Conservation (phyloP, 169 alveolate genomes). For the Cryptosporidium viatorum region DNA sequence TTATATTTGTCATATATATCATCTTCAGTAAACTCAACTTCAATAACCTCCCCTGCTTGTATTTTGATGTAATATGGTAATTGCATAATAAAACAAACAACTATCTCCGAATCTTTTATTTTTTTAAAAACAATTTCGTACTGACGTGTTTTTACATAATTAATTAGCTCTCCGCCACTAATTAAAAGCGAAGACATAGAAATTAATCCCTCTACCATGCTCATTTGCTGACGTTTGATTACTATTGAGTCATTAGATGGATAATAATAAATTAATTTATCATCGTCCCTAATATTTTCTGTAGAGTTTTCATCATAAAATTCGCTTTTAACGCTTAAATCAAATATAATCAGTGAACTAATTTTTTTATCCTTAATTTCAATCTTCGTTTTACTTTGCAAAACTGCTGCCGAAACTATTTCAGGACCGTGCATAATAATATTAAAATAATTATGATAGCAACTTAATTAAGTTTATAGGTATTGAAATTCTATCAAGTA, state of each 20-base stretch:
- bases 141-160: conserved; percentile 59
- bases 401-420: conserved; percentile 43
- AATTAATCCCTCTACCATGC: conserved; percentile 46
- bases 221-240: conserved; percentile 11
- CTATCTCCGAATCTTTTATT: conserved; percentile 29
- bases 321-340: conserved; percentile 19
- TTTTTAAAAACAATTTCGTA: conserved; percentile 48
- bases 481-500: not conserved
- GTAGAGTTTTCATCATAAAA: not conserved
- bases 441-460: not conserved
- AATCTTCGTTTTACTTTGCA: conserved; percentile 49
- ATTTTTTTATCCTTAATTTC: conserved; percentile 22
- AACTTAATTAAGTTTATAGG: too few relatives aligned
- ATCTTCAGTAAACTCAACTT: conserved; percentile 46
- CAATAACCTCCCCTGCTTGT: conserved; percentile 18
- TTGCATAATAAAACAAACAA: conserved; percentile 17
- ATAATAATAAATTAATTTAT: conserved; percentile 56
- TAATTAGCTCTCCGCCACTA: conserved; percentile 7
- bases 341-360: conserved; percentile 25
- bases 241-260: not conserved
- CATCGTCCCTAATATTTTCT: not conserved
- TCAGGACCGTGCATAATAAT: conserved; percentile 54
- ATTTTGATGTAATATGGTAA: conserved; percentile 28
- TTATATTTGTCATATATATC: conserved; percentile 23
- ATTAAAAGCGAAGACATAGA: conserved; percentile 53